Evolutionary conservation across 2,329 filamentous ascomycete species (phyloP).

Genomic region (Beauveria varroae): DNA sequence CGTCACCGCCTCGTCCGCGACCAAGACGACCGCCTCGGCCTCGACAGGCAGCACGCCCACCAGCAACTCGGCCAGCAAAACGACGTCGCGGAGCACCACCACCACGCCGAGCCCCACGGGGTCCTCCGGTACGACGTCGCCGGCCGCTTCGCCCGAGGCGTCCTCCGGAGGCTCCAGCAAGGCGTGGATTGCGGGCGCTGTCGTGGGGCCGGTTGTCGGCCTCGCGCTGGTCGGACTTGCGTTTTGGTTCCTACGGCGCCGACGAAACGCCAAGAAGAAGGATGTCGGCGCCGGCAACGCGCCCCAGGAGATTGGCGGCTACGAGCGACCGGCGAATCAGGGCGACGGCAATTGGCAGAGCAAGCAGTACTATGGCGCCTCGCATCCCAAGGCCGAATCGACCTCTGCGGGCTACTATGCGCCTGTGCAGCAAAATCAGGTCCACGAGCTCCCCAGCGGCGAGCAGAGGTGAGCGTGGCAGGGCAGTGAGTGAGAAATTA

Average conservation of each 20-base stretch:
- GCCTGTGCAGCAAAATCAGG: conserved; percentile 5
- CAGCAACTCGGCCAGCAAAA: conserved; percentile 1
- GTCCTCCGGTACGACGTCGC: not conserved
- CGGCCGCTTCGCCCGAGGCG: not conserved
- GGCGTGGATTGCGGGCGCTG: conserved; percentile 6
- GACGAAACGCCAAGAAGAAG: not conserved
- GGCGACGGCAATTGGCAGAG: not conserved
- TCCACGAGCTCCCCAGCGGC: conserved; percentile 3
- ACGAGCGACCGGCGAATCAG: conserved; percentile 1
- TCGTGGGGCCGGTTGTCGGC: not conserved
- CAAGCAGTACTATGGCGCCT: conserved; percentile 6
- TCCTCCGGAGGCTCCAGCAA: not conserved
- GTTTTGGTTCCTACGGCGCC: conserved; percentile 4
- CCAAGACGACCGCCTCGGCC: not conserved
- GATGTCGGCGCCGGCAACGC: not conserved
- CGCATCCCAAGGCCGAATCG: conserved; percentile 2
- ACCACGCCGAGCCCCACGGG: not conserved
- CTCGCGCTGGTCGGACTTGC: conserved; percentile 3
- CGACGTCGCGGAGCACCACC: not conserved
- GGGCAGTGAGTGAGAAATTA: too few species aligned
- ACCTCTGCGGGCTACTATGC: conserved; percentile 5
- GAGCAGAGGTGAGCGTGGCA: not conserved
- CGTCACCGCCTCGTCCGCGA: not conserved
- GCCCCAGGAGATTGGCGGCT: conserved; percentile 7
- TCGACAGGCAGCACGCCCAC: conserved; percentile 2